Base-by-base conservation (phyloP, 768 basidiomycete genomes). In the Mycena kentingensis region DNA sequence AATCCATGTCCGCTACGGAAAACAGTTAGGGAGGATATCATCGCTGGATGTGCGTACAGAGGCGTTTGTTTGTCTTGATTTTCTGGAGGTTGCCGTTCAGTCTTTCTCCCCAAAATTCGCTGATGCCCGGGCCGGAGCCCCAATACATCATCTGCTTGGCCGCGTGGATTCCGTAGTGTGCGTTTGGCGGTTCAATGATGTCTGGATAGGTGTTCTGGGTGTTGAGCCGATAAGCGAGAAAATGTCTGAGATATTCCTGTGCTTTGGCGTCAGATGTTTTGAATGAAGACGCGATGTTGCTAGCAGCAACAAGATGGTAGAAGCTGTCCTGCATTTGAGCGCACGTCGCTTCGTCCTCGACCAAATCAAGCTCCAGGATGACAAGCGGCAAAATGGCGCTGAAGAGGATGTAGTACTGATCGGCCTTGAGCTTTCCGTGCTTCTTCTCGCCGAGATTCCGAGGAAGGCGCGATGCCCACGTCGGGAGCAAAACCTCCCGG, bases 341-440 rank as follows among this genome's bases (percentile, higher is more conserved):
- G 24, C 46, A 32, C 15, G 5, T 11, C 0, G 11, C 21, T 15
- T 49, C 42, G 26, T 32, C 35, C 8, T 22, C 27, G 13, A 34
- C 19, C 0, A 16, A 10, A 45, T 35, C 49, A 5, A 58, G 18
- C 25, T 47, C 46, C 19, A 58, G 60, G 7, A 64, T 5, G 13
- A 58, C 18, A 15, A 64, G 43, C 11, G 59, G 58, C 2, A 62
- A 52, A n/a, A 60, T 49, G 6, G 46, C 49, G 32, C 48, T 62
- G 26, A 60, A 64, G 2, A 60, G 42, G 18, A 21, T 46, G 10
- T 57, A 46, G 28, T 34, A 60, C 27, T 66, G 39, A 25, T 62
- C 50, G 28, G 60, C 61, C 27, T 64, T 64, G 13, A 66, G 48
- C 41, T 64, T 64, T 21, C 63, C 61, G 42, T 64, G 63, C 2